A percentile compares a stretch with the other conserved stretches of the same genome.
Evolutionary conservation across 345 rosid species (phyloP).

Genomic region (Orychophragmus violaceus): DNA sequence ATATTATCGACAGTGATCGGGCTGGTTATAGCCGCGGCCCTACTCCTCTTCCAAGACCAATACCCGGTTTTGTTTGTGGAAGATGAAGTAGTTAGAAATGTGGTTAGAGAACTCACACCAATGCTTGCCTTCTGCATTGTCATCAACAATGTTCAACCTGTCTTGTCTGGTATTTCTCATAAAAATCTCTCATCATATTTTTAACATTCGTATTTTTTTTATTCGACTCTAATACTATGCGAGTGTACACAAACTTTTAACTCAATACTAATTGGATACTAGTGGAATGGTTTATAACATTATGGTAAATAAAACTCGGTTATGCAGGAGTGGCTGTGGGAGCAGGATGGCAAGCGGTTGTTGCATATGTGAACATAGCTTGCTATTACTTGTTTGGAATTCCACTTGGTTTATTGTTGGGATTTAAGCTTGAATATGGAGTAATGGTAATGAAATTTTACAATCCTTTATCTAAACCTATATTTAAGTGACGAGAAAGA

Average conservation of each 20-base stretch:
- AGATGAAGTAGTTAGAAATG: slow-evolving; percentile 39
- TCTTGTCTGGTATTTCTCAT: slow-evolving; percentile 58
- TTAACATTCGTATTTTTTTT: background rate
- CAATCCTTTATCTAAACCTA: background rate
- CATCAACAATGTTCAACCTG: slow-evolving; percentile 77
- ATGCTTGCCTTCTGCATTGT: slow-evolving; percentile 59
- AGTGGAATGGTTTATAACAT: background rate
- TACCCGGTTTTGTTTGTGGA: slow-evolving; percentile 68
- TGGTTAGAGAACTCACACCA: slow-evolving; percentile 64
- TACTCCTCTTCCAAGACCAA: slow-evolving; percentile 31
- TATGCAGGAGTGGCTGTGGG: slow-evolving; percentile 76
- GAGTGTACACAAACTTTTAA: background rate
- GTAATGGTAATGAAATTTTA: slow-evolving; percentile 40
- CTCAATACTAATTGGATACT: background rate
- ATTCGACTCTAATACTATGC: background rate
- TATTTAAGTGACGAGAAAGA: background rate
- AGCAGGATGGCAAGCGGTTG: slow-evolving; percentile 72
- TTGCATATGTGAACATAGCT: slow-evolving; percentile 63
- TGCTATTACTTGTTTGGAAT: slow-evolving; percentile 70
- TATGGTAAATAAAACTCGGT: background rate
- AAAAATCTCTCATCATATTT: background rate
- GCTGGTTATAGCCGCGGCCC: slow-evolving; percentile 33
- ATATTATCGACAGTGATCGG: slow-evolving; percentile 46
- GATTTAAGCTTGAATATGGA: slow-evolving; percentile 55
- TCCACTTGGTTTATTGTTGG: slow-evolving; percentile 65